A percentile compares a stretch with the other conserved stretches of the same genome.
Conservation (phyloP, 2,329 filamentous ascomycete genomes). For the Leptodontidium sp. region DNA sequence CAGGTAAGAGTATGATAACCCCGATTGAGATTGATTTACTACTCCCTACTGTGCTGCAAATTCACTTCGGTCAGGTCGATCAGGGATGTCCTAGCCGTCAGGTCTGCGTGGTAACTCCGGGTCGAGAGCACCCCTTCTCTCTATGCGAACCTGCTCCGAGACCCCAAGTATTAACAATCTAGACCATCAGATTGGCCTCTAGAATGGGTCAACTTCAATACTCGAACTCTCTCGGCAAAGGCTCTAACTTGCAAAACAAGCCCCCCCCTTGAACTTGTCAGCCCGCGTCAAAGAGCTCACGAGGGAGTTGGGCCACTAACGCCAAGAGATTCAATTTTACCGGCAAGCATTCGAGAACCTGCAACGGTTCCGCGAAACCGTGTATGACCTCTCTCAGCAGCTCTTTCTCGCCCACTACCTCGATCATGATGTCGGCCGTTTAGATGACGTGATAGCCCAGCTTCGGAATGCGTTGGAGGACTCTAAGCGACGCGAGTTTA, state of each 20-base stretch:
- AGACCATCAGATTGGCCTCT: constrained; percentile 31
- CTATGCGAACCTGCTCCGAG: constrained; percentile 18
- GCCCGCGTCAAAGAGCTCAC: constrained; percentile 35
- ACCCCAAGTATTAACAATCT: constrained; percentile 28
- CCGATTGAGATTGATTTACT: constrained; percentile 3
- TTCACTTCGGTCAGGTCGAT: neutral
- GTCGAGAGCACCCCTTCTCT: constrained; percentile 8
- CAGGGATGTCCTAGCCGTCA: constrained; percentile 20
- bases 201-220: constrained; percentile 30
- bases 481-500: constrained; percentile 27
- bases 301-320: constrained; percentile 29
- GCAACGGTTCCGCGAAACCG: constrained; percentile 33
- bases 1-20: constrained; percentile 3
- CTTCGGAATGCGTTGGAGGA: constrained; percentile 31
- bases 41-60: neutral
- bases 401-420: constrained; percentile 31
- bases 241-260: constrained; percentile 30
- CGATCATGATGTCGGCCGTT: constrained; percentile 16
- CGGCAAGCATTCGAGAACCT: constrained; percentile 32
- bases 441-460: constrained; percentile 29
- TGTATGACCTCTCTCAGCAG: constrained; percentile 33
- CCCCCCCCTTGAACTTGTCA: constrained; percentile 17
- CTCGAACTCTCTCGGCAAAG: constrained; percentile 28
- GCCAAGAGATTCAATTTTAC: constrained; percentile 35
- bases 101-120: neutral